Base-by-base conservation (phyloP, 139 green algal genomes). In the Volvox africanus region DNA sequence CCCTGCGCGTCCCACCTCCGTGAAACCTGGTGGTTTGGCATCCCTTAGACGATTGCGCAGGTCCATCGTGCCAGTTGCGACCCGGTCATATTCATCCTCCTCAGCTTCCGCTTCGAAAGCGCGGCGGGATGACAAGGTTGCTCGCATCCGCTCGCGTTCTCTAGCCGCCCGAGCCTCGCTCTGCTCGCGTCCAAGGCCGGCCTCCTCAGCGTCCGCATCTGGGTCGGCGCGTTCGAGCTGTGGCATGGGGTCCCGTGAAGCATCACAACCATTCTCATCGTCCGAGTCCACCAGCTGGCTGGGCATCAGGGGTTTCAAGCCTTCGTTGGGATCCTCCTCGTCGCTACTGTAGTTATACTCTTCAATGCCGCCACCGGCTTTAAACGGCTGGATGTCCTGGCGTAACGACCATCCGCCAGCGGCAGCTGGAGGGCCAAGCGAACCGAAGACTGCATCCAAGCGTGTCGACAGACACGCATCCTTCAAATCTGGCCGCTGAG, bases 51-150 rank as follows among this genome's bases (percentile, higher is more conserved):
- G 20, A 13, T 19, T n/a, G 1, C 86, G 87, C 13, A 69, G 67
- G 76, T 67, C 77, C 76, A 86, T 86, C 24, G 61, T 80, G 61
- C 78, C 77, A 26, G 92, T 85, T 13, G 92, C 92, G 26, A 92
- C 33, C n/a, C 68, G 50, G 76, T 94, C 92, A 76, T 65, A 94
- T 61, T 92, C 88, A 61, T 94, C 92, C 36, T 92, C 83, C 18
- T 94, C 92, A 1, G 85, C 76, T 61, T 94, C 92, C 1, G 61
- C 61, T 28, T 92, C 92, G 87, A 94, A 94, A 2, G 92, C 92
- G 0, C 71, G 83, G 14, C 88, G 30, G 13, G 86, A 92, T 1
- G 44, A 44, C 35, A 80, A 55, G 12, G 86, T 67, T 12, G 77
- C 55, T 12, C 84, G 82, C 37, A 82, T 28, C 20, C 65, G 67